Conservation (phyloP, 441 rosid species). For the Populus hybrid region DNA sequence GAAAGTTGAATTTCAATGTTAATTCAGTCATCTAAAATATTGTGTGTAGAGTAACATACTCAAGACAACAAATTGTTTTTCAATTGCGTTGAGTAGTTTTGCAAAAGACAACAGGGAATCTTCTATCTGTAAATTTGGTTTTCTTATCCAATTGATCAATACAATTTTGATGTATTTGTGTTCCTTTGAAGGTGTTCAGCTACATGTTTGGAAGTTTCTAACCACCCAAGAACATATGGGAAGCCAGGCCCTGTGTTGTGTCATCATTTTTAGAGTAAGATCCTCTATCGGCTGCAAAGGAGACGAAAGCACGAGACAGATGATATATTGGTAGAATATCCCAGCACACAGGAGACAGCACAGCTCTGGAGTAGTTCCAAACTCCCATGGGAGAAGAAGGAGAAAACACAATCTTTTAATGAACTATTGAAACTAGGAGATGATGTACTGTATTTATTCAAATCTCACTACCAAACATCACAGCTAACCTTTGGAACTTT, state of each 20-base stretch:
- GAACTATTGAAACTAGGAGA: background rate
- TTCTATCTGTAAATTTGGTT: background rate
- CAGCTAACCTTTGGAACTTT: background rate
- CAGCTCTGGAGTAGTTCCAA: background rate
- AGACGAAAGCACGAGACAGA: background rate
- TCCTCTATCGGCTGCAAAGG: background rate
- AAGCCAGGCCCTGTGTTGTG: background rate
- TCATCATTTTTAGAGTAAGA: background rate
- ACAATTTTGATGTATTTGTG: background rate
- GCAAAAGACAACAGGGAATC: background rate
- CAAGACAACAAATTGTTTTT: background rate
- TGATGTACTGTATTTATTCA: background rate
- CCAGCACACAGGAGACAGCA: background rate
- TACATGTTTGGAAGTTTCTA: conserved; percentile 1
- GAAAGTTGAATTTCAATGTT: background rate
- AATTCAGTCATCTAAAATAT: background rate
- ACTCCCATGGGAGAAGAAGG: background rate
- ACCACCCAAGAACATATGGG: background rate
- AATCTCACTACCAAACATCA: background rate
- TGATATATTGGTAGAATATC: background rate
- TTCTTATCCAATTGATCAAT: background rate
- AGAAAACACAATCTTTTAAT: background rate
- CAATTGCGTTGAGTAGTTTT: background rate
- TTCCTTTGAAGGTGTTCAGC: conserved; percentile 6
- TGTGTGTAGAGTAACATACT: background rate